Conservation (phyloP, 2,329 filamentous ascomycete species). For the Fusarium nygamai region DNA sequence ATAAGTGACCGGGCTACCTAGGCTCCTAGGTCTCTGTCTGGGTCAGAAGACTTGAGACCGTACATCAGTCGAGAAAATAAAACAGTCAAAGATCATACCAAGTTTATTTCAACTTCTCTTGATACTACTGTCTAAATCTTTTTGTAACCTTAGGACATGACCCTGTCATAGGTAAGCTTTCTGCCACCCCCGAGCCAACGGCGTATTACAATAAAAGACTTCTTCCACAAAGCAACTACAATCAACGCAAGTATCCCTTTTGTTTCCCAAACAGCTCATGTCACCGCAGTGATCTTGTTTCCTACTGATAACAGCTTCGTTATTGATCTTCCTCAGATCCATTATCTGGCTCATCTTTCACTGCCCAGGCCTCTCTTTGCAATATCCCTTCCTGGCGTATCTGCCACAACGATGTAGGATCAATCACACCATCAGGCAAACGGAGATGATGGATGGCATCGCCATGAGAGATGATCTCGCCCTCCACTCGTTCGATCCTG, state of each 20-base stretch:
- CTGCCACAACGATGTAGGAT: neutral
- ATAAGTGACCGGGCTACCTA: neutral
- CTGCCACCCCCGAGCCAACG: neutral
- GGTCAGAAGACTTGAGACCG: neutral
- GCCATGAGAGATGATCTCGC: neutral
- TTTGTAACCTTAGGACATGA: neutral
- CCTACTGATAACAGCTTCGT: neutral
- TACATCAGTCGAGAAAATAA: neutral
- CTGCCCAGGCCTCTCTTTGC: neutral
- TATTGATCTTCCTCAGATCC: neutral
- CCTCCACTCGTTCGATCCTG: neutral
- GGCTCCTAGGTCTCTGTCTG: neutral
- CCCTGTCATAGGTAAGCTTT: neutral
- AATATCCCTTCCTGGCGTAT: neutral
- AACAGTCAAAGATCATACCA: neutral
- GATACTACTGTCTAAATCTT: neutral
- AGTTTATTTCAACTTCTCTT: neutral
- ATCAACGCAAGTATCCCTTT: neutral
- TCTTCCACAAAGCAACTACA: neutral
- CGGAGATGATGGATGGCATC: conserved; percentile 8
- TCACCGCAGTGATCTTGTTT: neutral
- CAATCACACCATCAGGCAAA: neutral
- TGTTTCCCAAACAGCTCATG: neutral
- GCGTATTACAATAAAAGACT: neutral
- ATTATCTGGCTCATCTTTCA: neutral